Percentiles rank a stretch among this genome's conserved stretches.
phyloP scores from a whole-genome alignment of 2,329 filamentous ascomycete species.

The Decorospora gaudefroyi region DNA sequence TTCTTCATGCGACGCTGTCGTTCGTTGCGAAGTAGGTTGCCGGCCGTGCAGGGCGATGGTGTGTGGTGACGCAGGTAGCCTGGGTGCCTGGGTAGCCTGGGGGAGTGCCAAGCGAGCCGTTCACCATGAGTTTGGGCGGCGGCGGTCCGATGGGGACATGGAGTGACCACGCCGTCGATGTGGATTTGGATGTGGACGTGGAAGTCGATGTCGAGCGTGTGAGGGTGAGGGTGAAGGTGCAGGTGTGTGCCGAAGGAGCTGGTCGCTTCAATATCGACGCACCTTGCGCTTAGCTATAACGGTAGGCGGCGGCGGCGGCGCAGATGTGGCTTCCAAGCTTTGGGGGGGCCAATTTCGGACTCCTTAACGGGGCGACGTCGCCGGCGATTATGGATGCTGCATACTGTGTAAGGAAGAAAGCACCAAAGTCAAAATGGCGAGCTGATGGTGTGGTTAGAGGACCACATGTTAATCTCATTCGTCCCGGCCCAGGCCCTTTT shows the following conservation, averaged over 20 bases:
- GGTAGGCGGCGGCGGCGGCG: conserved; percentile 15
- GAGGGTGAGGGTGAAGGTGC: conserved; percentile 10
- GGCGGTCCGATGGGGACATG: conserved; percentile 4
- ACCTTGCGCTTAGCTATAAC: too few relatives aligned
- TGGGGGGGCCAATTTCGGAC: not conserved
- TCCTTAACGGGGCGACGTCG: conserved; percentile 5
- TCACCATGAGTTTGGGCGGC: conserved; percentile 13
- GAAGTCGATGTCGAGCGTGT: conserved; percentile 13
- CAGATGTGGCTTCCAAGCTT: conserved; percentile 9
- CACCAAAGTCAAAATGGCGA: too few relatives aligned
- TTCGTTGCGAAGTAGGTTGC: conserved; percentile 14
- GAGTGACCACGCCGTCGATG: conserved; percentile 2
- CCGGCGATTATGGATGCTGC: too few relatives aligned
- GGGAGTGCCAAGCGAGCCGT: conserved; percentile 26
- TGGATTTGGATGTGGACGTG: conserved; percentile 4
- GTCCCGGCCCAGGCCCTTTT: conserved; percentile 4
- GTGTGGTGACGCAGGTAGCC: conserved; percentile 37
- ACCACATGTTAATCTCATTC: conserved; percentile 12
- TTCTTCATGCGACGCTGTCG: conserved; percentile 26
- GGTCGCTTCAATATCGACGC: conserved; percentile 23
- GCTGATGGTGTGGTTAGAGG: not conserved
- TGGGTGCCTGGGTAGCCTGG: too few relatives aligned
- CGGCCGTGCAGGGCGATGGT: conserved; percentile 14
- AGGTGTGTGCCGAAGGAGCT: conserved; percentile 24
- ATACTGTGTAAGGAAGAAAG: too few relatives aligned